phyloP scores from a whole-genome alignment of 331 rosid species.

The Rhamnella rubrinervis region DNA sequence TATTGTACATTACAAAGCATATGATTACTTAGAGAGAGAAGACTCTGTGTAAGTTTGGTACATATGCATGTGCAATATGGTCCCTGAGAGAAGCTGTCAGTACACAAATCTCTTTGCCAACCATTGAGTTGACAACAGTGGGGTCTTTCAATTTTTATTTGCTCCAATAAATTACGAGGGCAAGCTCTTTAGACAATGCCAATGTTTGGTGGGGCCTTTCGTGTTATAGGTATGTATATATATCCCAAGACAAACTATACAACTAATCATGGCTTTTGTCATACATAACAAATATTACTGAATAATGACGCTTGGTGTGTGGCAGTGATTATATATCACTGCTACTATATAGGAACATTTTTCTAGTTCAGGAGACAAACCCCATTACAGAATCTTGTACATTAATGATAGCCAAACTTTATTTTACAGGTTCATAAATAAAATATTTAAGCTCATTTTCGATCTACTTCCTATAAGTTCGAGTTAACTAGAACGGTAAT shows the following conservation, averaged over 20 bases:
- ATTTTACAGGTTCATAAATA: no score
- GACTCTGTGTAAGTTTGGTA: conserved; percentile 14
- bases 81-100: conserved; percentile 24
- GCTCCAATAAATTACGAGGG: background rate
- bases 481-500: no score
- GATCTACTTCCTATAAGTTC: no score
- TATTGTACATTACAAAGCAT: conserved; percentile 22
- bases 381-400: no score
- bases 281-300: no score
- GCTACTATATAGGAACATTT: no score
- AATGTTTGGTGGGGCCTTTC: background rate
- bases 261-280: background rate
- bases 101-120: conserved; percentile 4
- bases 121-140: background rate
- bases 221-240: no score
- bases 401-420: no score
- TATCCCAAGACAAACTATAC: background rate
- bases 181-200: background rate
- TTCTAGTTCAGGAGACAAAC: no score
- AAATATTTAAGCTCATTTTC: no score
- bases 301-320: no score
- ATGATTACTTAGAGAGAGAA: background rate
- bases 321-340: no score
- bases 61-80: conserved; percentile 46
- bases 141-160: background rate